Conservation (phyloP, 2,329 filamentous ascomycete genomes). For the Trichoderma polysporum region DNA sequence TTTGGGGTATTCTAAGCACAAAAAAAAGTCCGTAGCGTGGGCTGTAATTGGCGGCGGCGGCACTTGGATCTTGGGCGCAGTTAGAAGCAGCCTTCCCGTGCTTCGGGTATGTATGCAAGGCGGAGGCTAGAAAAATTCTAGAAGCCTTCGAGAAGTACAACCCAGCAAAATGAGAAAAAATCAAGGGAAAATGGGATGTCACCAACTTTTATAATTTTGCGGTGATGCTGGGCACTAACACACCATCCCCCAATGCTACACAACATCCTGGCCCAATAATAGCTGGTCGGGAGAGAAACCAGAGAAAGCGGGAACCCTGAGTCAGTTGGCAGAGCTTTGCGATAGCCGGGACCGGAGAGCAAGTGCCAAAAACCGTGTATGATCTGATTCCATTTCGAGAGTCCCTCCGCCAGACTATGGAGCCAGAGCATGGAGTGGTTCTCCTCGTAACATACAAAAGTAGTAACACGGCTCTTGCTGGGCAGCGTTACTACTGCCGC, state of each 20-base stretch:
- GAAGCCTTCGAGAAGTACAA: background rate
- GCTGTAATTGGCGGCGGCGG: slow-evolving; percentile 4
- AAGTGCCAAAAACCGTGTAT: background rate
- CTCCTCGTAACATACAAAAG: slow-evolving; percentile 11
- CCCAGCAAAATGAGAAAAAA: background rate
- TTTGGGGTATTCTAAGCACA: background rate
- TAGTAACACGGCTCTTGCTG: no score
- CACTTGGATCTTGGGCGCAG: slow-evolving; percentile 3
- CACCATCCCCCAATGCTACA: background rate
- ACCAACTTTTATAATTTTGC: background rate
- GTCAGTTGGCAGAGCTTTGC: background rate
- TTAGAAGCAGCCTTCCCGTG: background rate
- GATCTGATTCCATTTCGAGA: background rate
- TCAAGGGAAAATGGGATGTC: background rate
- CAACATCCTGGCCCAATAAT: background rate
- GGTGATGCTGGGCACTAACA: background rate
- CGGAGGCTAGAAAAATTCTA: slow-evolving; percentile 13
- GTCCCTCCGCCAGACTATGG: background rate
- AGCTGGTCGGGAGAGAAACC: background rate
- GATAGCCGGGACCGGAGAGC: slow-evolving; percentile 13
- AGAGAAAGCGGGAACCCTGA: slow-evolving; percentile 1
- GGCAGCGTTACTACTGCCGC: background rate
- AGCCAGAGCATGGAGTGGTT: background rate
- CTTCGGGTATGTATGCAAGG: slow-evolving; percentile 1
- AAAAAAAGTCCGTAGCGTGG: background rate